Conservation (phyloP, 1,139 yeast genomes). For the Debaryomyces udenii region DNA sequence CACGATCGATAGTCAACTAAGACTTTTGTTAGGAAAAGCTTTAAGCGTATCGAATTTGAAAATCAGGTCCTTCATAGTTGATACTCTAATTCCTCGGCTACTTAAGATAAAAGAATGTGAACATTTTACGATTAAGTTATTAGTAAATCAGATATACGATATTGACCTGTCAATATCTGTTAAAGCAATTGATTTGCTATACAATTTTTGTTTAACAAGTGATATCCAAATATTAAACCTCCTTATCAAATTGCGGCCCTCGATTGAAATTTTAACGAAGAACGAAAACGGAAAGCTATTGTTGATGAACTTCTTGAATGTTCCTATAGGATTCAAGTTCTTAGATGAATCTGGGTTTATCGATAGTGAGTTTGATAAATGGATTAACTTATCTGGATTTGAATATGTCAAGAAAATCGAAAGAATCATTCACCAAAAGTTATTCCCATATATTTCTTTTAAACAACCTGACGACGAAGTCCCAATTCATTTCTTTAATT, state of each 20-base stretch:
- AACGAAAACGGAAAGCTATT: slow-evolving; percentile 30
- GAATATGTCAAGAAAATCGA: slow-evolving; percentile 31
- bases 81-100: slow-evolving; percentile 50
- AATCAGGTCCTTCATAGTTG: slow-evolving; percentile 60
- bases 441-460: slow-evolving; percentile 31
- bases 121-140: slow-evolving; percentile 45
- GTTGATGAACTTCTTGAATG: slow-evolving; percentile 32
- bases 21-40: slow-evolving; percentile 67
- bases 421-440: slow-evolving; percentile 21
- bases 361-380: slow-evolving; percentile 33
- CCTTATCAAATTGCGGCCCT: slow-evolving; percentile 36
- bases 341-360: slow-evolving; percentile 38
- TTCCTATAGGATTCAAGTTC: slow-evolving; percentile 40
- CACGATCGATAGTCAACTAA: slow-evolving; percentile 63
- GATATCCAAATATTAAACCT: slow-evolving; percentile 23
- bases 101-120: slow-evolving; percentile 36
- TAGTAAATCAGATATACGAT: slow-evolving; percentile 76
- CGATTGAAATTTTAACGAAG: slow-evolving; percentile 30
- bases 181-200: slow-evolving; percentile 53
- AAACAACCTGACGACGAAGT: slow-evolving; percentile 19
- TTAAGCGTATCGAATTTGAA: slow-evolving; percentile 57
- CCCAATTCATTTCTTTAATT: slow-evolving; percentile 81
- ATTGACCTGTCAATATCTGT: slow-evolving; percentile 58
- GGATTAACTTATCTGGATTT: slow-evolving; percentile 27
- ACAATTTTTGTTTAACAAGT: slow-evolving; percentile 18